Conservation (phyloP, 768 basidiomycete species). For the Baorangia bicolor region DNA sequence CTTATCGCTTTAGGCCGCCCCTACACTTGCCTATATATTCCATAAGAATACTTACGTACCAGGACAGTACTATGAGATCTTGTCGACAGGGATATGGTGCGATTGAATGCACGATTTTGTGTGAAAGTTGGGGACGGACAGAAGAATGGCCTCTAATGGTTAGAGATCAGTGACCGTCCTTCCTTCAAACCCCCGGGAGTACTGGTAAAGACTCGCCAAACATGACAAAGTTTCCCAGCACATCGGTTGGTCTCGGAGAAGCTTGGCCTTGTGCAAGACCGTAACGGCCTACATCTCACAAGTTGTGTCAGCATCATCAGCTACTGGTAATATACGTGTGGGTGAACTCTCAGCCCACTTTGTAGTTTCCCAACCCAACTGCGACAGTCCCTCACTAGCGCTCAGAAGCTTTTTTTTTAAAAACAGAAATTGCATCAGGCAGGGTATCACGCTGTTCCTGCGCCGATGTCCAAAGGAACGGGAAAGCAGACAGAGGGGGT, state of each 20-base stretch:
- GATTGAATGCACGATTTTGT: too few relatives aligned
- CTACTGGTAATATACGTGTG: conserved; percentile 4
- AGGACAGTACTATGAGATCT: not conserved
- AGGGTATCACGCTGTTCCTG: not conserved
- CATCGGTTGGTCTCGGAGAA: conserved; percentile 8
- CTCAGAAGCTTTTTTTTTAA: not conserved
- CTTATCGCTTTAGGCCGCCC: not conserved
- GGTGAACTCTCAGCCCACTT: not conserved
- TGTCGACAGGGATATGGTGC: not conserved
- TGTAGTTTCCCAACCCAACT: conserved; percentile 8
- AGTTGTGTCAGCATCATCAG: conserved; percentile 11
- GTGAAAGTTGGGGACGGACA: not conserved
- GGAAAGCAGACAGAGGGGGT: conserved; percentile 26
- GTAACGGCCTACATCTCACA: not conserved
- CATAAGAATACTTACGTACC: not conserved
- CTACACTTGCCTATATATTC: not conserved
- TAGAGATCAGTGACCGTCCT: not conserved
- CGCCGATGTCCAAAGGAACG: conserved; percentile 32
- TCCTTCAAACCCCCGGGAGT: not conserved
- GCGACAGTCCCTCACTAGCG: conserved; percentile 1
- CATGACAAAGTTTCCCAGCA: conserved; percentile 6
- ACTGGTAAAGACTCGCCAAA: not conserved
- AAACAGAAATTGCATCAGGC: not conserved
- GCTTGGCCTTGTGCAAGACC: conserved; percentile 2
- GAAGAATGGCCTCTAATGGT: not conserved